Base-by-base conservation (phyloP, 2,329 filamentous ascomycete genomes). In the Fusarium sororula region DNA sequence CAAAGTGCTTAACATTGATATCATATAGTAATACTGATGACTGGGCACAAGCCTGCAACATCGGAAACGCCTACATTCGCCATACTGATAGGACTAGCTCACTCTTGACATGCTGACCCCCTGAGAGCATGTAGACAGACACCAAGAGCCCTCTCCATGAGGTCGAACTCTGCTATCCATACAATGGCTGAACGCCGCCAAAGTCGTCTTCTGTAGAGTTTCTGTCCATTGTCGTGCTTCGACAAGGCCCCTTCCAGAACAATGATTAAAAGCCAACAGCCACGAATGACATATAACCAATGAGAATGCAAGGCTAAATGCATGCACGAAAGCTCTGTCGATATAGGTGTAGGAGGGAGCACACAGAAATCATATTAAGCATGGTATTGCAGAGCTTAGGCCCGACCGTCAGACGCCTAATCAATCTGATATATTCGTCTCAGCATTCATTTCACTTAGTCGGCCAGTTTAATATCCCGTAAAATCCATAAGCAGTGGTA, bases 1-100 rank as follows among this genome's bases (percentile, higher is more conserved):
- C 79, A 98, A 98, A 84, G 97, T 99, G 76, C 90, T 99, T 66
- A 98, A 94, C 81, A 97, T 99, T 77, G 89, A 91, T 77, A 83
- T 90, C 66, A 78, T 84, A 72, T 90, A 87, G 54, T 74, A 68
- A 42, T 38, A 28, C n/a, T 35, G 35, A 42, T 30, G 28, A 15
- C 37, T 17, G 24, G 15, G n/a, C 35, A 56, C 51, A 14, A 51
- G n/a, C 15, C 26, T 68, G 26, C 37, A 38, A 48, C n/a, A 26
- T 18, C 10, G 20, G 32, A 18, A 28, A 22, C 38, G 32, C 20
- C 22, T 28, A 22, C n/a, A 37, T 50, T 50, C 51, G 20, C 24
- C n/a, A 41, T 28, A 20, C 28, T 39, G 35, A 28, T 39, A 55
- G 24, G 35, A 55, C 18, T 32, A 32, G 37, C 38, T 56, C 26